These are phyloP conservation scores for Metarhizium robertsii DNA, from an alignment of 2,329 filamentous ascomycete species.

Conservation along the genomic window DNA sequence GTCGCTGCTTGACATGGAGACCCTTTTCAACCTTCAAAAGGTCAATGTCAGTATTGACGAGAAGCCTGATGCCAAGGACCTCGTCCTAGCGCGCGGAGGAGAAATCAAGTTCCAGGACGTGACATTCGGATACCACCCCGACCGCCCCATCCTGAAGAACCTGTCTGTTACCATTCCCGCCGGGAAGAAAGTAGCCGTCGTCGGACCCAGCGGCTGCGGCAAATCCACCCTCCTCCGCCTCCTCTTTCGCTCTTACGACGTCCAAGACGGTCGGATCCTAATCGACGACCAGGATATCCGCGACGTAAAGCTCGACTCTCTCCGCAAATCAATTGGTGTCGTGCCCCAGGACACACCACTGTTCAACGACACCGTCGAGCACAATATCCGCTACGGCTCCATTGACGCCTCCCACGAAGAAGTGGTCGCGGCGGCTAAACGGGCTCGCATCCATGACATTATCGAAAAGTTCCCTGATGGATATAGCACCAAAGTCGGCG, in stretches of 20 bases:
- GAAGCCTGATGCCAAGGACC: slow-evolving; percentile 59
- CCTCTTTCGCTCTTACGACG: slow-evolving; percentile 91
- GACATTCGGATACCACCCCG: slow-evolving; percentile 80
- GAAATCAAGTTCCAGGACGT: slow-evolving; percentile 95
- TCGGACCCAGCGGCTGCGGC: slow-evolving; percentile 90
- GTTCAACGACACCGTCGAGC: slow-evolving; percentile 92
- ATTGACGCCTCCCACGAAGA: slow-evolving; percentile 65
- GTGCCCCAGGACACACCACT: slow-evolving; percentile 95
- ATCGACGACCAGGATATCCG: slow-evolving; percentile 92
- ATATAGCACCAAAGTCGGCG: slow-evolving; percentile 84
- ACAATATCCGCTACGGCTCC: slow-evolving; percentile 91
- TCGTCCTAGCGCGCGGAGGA: slow-evolving; percentile 66
- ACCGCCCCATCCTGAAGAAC: slow-evolving; percentile 79
- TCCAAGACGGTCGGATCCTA: slow-evolving; percentile 72
- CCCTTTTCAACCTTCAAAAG: slow-evolving; percentile 92
- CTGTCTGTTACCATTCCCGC: slow-evolving; percentile 84
- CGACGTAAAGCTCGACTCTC: slow-evolving; percentile 69
- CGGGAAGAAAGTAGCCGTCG: slow-evolving; percentile 90
- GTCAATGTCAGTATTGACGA: slow-evolving; percentile 86
- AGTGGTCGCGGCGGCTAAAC: slow-evolving; percentile 67
- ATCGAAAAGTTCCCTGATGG: slow-evolving; percentile 75
- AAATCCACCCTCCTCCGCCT: slow-evolving; percentile 90
- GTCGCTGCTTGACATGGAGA: slow-evolving; percentile 96
- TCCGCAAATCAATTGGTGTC: slow-evolving; percentile 81
- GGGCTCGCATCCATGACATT: slow-evolving; percentile 78